Base-by-base conservation (phyloP, 2,329 filamentous ascomycete genomes). In the Colletotrichum zoysiae region DNA sequence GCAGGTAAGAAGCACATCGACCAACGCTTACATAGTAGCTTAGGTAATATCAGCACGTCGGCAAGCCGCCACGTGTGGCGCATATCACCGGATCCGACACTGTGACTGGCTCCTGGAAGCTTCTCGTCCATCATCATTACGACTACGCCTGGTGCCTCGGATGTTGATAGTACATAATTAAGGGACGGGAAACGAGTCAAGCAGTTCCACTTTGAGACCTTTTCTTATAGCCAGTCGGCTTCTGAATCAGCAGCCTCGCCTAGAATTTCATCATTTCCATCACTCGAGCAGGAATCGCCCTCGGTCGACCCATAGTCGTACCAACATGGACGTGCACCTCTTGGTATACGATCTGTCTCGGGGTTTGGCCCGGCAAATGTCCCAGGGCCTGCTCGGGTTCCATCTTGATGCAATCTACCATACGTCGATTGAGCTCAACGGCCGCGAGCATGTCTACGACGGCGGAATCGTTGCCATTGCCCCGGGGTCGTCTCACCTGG, bases 351-450 rank as follows among this genome's bases (percentile, higher is more conserved):
- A 95, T 82, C 86, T 95, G 59, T 95, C 93, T 1, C 81, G 81
- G n/a, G 88, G 88, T 26, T 76, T 90, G 53, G 88, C 88, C 18
- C 84, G 85, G 12, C 84, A 89, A 75, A 83, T 90, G 83, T 89
- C 87, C 23, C 80, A 83, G 83, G 81, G 84, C 73, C 75, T 86
- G 66, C 80, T 91, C 12, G 83, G 87, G 20, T 87, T 89, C 75
- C 84, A 88, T 64, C 93, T 98, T 61, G 95, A 98, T 81, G 96
- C 96, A 65, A 90, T 99, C 65, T 98, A 98, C 76, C 96, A 99
- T 81, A 98, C 96, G 0, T 94, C 95, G 0, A 91, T 99, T 65
- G 92, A 97, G 53, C 86, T 98, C 50, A 89, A 91, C 64, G 91
- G 91, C n/a, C 88, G 92, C 62, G 96, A 99, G 82, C 98, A 97